A percentile compares a stretch with the other conserved stretches of the same genome.
Conservation (phyloP, 208 protist genomes). For the Trypanosoma conorhini region DNA sequence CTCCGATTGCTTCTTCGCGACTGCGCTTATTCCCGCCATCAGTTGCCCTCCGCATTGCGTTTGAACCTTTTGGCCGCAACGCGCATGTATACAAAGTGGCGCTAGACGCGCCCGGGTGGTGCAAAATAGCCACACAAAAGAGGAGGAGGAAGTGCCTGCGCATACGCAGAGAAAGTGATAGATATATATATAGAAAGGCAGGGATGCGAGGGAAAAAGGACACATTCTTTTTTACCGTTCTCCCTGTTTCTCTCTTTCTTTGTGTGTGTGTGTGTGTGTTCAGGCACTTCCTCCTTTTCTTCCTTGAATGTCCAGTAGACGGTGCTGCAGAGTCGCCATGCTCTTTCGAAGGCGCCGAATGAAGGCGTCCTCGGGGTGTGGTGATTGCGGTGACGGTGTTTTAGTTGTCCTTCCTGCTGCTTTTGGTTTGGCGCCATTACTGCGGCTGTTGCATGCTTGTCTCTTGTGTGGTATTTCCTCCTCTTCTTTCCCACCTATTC, state of each 20-base stretch:
- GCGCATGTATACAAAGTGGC: not conserved
- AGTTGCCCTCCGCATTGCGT: not conserved
- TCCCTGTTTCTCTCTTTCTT: conserved; percentile 3
- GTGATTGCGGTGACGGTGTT: not conserved
- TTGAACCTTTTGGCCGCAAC: not conserved
- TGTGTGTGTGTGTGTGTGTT: not conserved
- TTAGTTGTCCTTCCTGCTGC: not conserved
- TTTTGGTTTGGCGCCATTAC: not conserved
- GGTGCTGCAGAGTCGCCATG: not conserved
- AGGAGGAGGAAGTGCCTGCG: too few relatives aligned
- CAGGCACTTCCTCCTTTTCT: not conserved
- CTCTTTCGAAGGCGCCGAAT: not conserved
- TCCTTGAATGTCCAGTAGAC: not conserved
- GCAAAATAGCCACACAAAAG: not conserved
- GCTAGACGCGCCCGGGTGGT: not conserved
- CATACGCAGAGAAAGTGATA: not conserved
- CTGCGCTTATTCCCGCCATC: not conserved
- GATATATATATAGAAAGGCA: too few relatives aligned
- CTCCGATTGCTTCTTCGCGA: not conserved
- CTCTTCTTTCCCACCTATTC: not conserved
- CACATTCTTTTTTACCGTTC: conserved; percentile 5
- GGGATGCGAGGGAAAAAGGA: not conserved
- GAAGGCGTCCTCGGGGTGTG: not conserved
- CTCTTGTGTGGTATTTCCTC: not conserved
- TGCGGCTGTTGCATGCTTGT: not conserved